Base-by-base conservation (phyloP, 805 yeast genomes). In the Wickerhamiella cacticola region DNA sequence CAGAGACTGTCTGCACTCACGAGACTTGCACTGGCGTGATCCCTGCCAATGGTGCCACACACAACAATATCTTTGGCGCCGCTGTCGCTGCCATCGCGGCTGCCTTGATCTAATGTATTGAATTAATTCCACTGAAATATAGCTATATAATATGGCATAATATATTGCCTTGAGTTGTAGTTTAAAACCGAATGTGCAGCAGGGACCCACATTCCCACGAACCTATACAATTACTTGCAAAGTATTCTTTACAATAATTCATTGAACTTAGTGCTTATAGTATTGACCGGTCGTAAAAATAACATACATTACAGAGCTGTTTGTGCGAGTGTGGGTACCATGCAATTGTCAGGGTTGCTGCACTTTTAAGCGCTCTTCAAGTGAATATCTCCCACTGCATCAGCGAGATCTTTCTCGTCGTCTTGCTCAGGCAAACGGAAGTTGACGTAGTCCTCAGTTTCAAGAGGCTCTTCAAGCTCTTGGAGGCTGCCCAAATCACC, bases 401-500 rank as follows among this genome's bases (percentile, higher is more conserved):
- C 46, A 9, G 24, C 46, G 12, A 33, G 9, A 2, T 43, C 46
- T 13, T 26, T 36, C 31, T 61, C 66, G 39, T 57, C 61, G 9
- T 56, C 65, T 21, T 57, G 63, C 22, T 62, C 67, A 3, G 70
- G 69, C 15, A 68, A 59, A 35, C 55, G 54, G 62, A 68, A 68
- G n/a, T 68, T 69, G 24, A 66, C 57, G 53, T 85, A 89, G 62
- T 89, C 96, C 33, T 84, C 86, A 31, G 81, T 79, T 54, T 71
- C 70, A 50, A 79, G 68, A 1, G 76, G 70, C 58, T 83, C 84
- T 49, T 77, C 77, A 33, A 85, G 84, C 62, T 89, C 98, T 63
- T 88, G 96, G 58, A 92, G 71, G 3, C 95, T 80, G n/a, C 97
- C 98, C 53, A 89, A 73, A 63, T 89, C 98, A 34, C 98, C 98